These are phyloP conservation scores for Pythium brassicae DNA, from an alignment of 352 stramenopile species.

Conservation along the genomic window DNA sequence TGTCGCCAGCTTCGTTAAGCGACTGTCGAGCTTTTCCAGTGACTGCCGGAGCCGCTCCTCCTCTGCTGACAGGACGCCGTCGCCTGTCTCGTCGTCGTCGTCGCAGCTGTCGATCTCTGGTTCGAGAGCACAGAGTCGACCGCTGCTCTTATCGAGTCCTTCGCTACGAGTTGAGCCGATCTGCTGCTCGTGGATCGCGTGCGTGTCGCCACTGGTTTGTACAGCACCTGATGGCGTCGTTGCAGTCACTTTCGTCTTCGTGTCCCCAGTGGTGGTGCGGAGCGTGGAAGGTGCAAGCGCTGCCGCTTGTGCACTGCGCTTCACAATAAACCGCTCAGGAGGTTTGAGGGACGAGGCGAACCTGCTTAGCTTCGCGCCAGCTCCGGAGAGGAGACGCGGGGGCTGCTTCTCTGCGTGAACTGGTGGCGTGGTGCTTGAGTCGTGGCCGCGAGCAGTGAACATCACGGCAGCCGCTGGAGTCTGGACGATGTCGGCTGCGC, in stretches of 20 bases:
- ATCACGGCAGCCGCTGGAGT: too few species aligned
- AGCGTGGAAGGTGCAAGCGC: neutral
- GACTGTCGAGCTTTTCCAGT: slow-evolving; percentile 44
- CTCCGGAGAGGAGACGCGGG: too few species aligned
- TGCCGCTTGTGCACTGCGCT: neutral
- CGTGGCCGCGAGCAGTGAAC: too few species aligned
- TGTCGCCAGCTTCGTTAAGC: slow-evolving; percentile 21
- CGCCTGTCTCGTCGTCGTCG: slow-evolving; percentile 15
- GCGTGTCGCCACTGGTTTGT: too few species aligned
- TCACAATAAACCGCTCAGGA: neutral
- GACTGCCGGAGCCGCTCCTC: slow-evolving; percentile 46
- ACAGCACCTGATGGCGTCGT: too few species aligned
- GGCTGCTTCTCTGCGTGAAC: too few species aligned
- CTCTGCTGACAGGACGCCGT: slow-evolving; percentile 23
- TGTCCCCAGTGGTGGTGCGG: neutral
- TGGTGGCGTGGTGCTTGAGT: too few species aligned
- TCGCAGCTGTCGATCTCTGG: slow-evolving; percentile 7
- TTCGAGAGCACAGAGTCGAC: neutral
- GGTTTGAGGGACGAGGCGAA: slow-evolving; percentile 1
- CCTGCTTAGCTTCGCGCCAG: neutral
- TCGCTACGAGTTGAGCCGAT: too few species aligned
- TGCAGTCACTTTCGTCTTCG: too few species aligned
- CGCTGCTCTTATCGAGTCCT: too few species aligned
- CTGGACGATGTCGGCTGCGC: too few species aligned
- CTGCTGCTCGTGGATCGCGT: neutral